A percentile compares a stretch with the other conserved stretches of the same genome.
Conservation (phyloP, 441 rosid species). For the Populus hybrid region DNA sequence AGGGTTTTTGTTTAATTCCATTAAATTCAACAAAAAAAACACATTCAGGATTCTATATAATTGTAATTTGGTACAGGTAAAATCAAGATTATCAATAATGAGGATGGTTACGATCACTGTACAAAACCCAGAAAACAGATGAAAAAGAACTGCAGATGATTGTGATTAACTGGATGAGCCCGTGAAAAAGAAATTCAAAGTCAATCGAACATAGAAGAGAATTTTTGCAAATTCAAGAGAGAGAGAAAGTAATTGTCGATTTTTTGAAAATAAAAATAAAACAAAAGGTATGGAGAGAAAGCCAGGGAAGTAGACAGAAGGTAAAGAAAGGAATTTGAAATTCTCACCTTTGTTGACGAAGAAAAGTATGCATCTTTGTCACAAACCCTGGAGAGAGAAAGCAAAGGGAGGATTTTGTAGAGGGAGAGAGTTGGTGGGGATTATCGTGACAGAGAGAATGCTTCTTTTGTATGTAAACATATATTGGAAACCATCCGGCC, state of each 20-base stretch:
- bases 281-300: neutral
- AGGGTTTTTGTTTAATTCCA: neutral
- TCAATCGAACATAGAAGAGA: neutral
- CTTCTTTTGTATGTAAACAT: neutral
- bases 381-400: conserved; percentile 20
- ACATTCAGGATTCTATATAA: neutral
- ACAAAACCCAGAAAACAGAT: neutral
- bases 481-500: too few species aligned
- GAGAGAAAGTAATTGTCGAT: neutral
- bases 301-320: neutral
- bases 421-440: neutral
- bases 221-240: neutral
- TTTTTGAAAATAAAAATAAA: neutral
- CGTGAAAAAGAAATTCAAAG: neutral
- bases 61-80: neutral
- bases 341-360: conserved; percentile 14
- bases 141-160: too few species aligned
- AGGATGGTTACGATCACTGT: neutral
- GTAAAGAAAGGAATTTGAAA: neutral
- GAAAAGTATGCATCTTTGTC: neutral
- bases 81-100: neutral
- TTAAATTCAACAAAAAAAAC: neutral
- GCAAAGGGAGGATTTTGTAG: neutral
- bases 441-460: neutral
- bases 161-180: neutral